A percentile compares a stretch with the other conserved stretches of the same genome.
Conservation (phyloP, 805 yeast genomes). For the Isabelozyma pseudorhagii region DNA sequence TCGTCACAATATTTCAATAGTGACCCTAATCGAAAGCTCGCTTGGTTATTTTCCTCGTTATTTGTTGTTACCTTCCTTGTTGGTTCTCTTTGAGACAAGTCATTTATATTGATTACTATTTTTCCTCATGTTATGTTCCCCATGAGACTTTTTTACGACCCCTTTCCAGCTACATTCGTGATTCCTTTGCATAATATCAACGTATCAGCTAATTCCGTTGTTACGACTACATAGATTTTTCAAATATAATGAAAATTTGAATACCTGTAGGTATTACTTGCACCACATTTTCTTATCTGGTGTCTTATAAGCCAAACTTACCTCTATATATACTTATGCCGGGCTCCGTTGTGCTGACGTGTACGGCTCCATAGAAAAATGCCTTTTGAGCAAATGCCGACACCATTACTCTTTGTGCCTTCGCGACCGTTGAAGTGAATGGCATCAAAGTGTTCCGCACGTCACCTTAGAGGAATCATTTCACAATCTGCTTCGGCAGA, state of each 20-base stretch:
- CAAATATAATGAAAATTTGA: neutral
- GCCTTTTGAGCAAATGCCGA: neutral
- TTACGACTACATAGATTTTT: neutral
- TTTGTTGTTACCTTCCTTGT: conserved; percentile 5
- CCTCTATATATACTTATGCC: too few relatives aligned
- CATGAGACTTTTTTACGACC: neutral
- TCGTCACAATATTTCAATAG: neutral
- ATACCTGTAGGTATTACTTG: too few relatives aligned
- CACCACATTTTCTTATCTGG: too few relatives aligned
- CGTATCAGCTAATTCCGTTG: neutral
- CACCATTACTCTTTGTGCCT: neutral
- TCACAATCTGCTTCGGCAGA: neutral
- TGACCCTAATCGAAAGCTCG: conserved; percentile 1
- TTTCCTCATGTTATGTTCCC: neutral
- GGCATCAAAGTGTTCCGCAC: neutral
- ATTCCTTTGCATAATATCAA: neutral
- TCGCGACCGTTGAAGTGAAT: neutral
- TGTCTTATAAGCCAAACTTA: too few relatives aligned
- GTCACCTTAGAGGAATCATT: neutral
- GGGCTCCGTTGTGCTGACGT: neutral
- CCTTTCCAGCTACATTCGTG: neutral
- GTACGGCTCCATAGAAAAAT: neutral
- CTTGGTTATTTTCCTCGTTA: conserved; percentile 2
- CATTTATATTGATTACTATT: too few relatives aligned
- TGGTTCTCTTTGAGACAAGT: conserved; percentile 5